Base-by-base conservation (phyloP, 306 rosid genomes). In the Sophora flavescens region DNA sequence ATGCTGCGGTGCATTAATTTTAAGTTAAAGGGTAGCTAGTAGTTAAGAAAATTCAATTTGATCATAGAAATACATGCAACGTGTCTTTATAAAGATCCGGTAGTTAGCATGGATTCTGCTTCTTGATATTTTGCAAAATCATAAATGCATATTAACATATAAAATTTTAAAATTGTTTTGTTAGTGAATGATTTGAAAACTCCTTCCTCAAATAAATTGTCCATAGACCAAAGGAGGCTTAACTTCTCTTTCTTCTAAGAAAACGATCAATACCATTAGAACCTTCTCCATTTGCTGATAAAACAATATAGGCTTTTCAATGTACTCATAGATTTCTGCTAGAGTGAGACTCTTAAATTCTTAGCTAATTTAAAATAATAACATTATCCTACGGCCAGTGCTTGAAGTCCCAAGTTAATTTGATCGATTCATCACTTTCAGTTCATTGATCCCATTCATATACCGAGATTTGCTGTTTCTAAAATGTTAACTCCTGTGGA, bases 1-100 rank as follows among this genome's bases (percentile, higher is more conserved):
- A 0, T 35, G 39, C 39, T 35, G 51, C 81, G 10, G 38, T 44
- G 39, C 71, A 44, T 66, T 42, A 66, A 13, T 66, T 14, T 53
- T 53, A 16, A 68, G 35, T 77, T 70, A 75, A 75, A 70, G 17
- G 76, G 86, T 80, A 22, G 89, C 9, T 84, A 14, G 66, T 77
- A 26, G 87, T 82, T 82, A 50, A 68, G 72, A 72, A 16, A 53
- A 41, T 32, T n/a, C 58, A 77, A 76, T 77, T 76, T 50, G 79
- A 62, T 33, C 75, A 15, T 41, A 7, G 2, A 18, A 54, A 54
- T 18, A 18, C 60, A 54, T 18, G 70, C 78, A 78, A 44, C 77
- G 77, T 82, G 78, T 63, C 66, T 13, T 8, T 58, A 5, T 28
- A 28, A 4, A 8, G 8, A 26, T 26, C 7, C 3, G 32, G 32